Percentiles rank a stretch among this genome's conserved stretches.
phyloP scores from a whole-genome alignment of 208 protist genomes.

The Strigomonas culicis region DNA sequence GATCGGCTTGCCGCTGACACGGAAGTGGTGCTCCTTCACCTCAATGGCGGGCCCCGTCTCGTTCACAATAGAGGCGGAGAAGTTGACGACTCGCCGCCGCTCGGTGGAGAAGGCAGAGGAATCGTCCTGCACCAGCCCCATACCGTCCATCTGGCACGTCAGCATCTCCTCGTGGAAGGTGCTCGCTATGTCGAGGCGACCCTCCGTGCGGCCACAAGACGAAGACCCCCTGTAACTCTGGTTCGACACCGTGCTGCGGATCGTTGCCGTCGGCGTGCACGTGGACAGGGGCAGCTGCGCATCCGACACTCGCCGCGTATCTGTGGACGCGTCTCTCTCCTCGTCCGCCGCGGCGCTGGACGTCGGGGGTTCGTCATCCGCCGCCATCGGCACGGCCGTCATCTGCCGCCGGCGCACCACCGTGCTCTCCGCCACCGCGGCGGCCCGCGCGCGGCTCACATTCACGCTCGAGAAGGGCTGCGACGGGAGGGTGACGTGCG shows the following conservation, averaged over 20 bases:
- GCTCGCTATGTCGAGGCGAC: no score
- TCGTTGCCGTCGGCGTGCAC: background rate
- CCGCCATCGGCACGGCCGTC: no score
- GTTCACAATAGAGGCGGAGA: conserved; percentile 44
- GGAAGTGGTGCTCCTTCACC: conserved; percentile 44
- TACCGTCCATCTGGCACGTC: background rate
- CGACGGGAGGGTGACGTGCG: no score
- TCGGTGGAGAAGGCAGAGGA: background rate
- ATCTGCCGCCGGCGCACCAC: no score
- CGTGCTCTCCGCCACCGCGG: no score
- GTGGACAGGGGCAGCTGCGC: background rate
- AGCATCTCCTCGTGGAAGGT: conserved; percentile 4
- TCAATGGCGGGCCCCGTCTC: conserved; percentile 28
- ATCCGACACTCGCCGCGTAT: no score
- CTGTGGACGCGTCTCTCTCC: conserved; percentile 12
- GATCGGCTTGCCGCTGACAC: conserved; percentile 45
- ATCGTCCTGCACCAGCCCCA: background rate
- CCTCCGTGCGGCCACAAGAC: no score
- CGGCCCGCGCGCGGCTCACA: no score
- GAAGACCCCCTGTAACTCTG: no score
- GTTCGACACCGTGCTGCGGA: no score
- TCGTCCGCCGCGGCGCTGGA: background rate
- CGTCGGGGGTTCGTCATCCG: conserved; percentile 11
- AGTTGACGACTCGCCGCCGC: conserved; percentile 24
- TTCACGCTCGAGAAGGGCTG: no score